Evolutionary conservation across 768 basidiomycete genomes (phyloP).

Genomic region (Hemileccinum rubropunctum): DNA sequence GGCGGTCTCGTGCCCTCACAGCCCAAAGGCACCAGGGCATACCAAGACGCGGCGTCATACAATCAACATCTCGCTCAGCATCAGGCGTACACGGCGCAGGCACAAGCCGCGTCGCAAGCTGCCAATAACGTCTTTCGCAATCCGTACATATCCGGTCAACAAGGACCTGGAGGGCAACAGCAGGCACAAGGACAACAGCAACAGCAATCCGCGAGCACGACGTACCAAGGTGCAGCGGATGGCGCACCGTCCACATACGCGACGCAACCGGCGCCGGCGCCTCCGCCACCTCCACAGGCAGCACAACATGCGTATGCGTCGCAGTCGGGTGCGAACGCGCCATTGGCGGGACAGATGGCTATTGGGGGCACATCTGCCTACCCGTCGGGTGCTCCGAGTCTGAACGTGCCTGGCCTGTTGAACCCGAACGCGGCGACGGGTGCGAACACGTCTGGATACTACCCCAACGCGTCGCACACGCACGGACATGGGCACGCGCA

Average conservation of each 20-base stretch:
- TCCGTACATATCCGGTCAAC: slow-evolving; percentile 69
- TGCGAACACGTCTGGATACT: slow-evolving; percentile 56
- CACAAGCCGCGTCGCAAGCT: slow-evolving; percentile 71
- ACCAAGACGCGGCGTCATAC: slow-evolving; percentile 90
- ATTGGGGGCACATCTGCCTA: slow-evolving; percentile 17
- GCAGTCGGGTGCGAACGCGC: slow-evolving; percentile 21
- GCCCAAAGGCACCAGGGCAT: slow-evolving; percentile 80
- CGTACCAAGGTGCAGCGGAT: slow-evolving; percentile 24
- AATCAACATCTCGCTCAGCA: slow-evolving; percentile 94
- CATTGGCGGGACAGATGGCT: slow-evolving; percentile 17
- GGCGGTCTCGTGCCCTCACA: slow-evolving; percentile 92
- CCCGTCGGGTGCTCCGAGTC: slow-evolving; percentile 11
- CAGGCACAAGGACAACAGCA: slow-evolving; percentile 20
- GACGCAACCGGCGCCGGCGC: slow-evolving; percentile 28
- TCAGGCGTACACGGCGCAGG: slow-evolving; percentile 88
- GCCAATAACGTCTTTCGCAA: slow-evolving; percentile 70
- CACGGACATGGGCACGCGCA: background rate
- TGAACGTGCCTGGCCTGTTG: slow-evolving; percentile 27
- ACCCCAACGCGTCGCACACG: slow-evolving; percentile 34
- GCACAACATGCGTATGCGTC: slow-evolving; percentile 25
- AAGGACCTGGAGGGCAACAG: slow-evolving; percentile 32
- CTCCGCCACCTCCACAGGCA: slow-evolving; percentile 25
- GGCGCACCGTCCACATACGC: slow-evolving; percentile 16
- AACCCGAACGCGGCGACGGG: slow-evolving; percentile 39
- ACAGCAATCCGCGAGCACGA: slow-evolving; percentile 9